These are phyloP conservation scores for Sporothrix humicola DNA, from an alignment of 2,329 filamentous ascomycete species.

Conservation along the genomic window DNA sequence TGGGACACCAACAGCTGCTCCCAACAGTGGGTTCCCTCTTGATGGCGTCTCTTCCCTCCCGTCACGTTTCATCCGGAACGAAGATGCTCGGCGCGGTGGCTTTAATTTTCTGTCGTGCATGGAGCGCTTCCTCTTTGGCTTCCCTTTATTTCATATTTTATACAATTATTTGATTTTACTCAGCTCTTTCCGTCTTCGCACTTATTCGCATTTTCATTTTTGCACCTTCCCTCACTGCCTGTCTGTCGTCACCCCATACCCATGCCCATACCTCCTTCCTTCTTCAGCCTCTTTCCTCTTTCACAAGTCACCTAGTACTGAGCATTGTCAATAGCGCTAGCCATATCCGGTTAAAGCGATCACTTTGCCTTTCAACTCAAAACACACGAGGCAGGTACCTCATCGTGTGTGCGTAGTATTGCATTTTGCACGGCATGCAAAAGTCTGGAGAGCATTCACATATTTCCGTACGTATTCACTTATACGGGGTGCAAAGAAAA, in stretches of 20 bases:
- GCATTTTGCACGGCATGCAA: slow-evolving; percentile 1
- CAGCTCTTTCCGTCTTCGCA: neutral
- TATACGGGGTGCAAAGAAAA: slow-evolving; percentile 5
- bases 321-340: neutral
- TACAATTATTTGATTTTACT: neutral
- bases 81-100: slow-evolving; percentile 10
- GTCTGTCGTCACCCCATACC: neutral
- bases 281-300: slow-evolving; percentile 9
- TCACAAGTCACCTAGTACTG: neutral
- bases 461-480: neutral
- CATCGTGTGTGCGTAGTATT: slow-evolving; percentile 1
- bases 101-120: neutral
- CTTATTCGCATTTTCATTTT: neutral
- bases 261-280: neutral
- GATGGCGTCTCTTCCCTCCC: neutral
- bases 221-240: neutral
- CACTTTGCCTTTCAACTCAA: slow-evolving; percentile 5
- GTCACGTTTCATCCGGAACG: slow-evolving; percentile 29
- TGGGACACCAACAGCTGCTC: neutral
- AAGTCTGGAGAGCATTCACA: neutral
- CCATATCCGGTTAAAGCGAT: slow-evolving; percentile 17
- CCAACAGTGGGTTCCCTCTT: neutral
- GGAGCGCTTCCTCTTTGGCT: neutral
- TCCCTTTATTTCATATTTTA: neutral
- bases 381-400: slow-evolving; percentile 4